Conservation (phyloP, 805 yeast genomes). For the Ogataea wickerhamii region DNA sequence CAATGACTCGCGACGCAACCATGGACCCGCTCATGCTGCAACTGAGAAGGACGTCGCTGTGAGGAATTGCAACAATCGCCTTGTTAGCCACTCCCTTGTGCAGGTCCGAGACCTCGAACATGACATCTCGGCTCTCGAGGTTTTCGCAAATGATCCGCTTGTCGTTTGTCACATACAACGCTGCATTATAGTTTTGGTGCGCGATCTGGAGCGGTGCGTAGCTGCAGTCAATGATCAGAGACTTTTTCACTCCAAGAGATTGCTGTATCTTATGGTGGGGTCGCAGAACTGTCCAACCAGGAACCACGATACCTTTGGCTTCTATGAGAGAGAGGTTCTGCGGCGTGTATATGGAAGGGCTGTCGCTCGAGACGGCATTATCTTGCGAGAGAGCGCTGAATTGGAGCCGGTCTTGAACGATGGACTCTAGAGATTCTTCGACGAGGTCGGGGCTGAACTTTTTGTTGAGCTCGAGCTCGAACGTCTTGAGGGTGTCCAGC, state of each 20-base stretch:
- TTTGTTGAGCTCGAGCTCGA: slow-evolving; percentile 45
- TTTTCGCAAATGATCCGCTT: slow-evolving; percentile 26
- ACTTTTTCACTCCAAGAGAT: slow-evolving; percentile 15
- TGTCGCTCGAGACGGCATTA: slow-evolving; percentile 5
- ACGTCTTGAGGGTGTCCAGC: slow-evolving; percentile 41
- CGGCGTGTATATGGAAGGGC: slow-evolving; percentile 17
- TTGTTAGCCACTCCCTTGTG: slow-evolving; percentile 22
- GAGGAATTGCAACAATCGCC: slow-evolving; percentile 18
- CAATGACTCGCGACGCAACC: slow-evolving; percentile 9
- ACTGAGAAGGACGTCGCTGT: slow-evolving; percentile 22
- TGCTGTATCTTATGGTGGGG: slow-evolving; percentile 15
- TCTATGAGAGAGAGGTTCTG: slow-evolving; percentile 23
- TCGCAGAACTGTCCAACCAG: slow-evolving; percentile 25
- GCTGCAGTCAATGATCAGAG: slow-evolving; percentile 26
- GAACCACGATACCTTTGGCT: slow-evolving; percentile 17
- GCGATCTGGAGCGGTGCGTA: slow-evolving; percentile 13
- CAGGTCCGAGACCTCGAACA: slow-evolving; percentile 11
- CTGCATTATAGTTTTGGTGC: slow-evolving; percentile 6
- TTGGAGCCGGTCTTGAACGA: slow-evolving; percentile 33
- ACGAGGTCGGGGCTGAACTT: slow-evolving; percentile 19
- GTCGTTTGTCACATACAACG: slow-evolving; percentile 28
- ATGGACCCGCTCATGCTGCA: slow-evolving; percentile 35
- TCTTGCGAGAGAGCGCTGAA: slow-evolving; percentile 20
- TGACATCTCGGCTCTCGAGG: slow-evolving; percentile 13
- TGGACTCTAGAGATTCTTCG: slow-evolving; percentile 35